phyloP scores from a whole-genome alignment of 1,139 yeast genomes.

The Arxiozyma bovina region DNA sequence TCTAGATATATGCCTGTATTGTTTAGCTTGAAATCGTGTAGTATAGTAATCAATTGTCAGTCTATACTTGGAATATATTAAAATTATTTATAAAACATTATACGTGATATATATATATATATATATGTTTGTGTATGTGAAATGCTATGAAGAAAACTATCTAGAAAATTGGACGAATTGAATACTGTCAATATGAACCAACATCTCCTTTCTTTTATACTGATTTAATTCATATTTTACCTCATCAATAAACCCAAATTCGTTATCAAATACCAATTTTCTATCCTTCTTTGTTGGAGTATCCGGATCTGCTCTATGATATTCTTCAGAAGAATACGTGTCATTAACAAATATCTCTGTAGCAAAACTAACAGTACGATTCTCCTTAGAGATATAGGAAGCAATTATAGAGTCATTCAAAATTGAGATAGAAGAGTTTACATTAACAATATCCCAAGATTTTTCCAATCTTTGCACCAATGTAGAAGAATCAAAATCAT shows the following conservation, averaged over 20 bases:
- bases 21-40: not conserved
- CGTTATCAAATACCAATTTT: slow-evolving; percentile 3
- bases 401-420: slow-evolving; percentile 3
- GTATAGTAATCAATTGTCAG: too few relatives aligned
- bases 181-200: slow-evolving; percentile 25
- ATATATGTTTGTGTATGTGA: not conserved
- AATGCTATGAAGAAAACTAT: not conserved
- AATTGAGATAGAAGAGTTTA: slow-evolving; percentile 7
- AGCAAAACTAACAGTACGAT: slow-evolving; percentile 14
- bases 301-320: slow-evolving; percentile 22
- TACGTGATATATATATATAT: not conserved
- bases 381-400: slow-evolving; percentile 2
- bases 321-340: slow-evolving; percentile 22
- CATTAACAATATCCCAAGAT: slow-evolving; percentile 21
- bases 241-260: slow-evolving; percentile 8
- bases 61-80: not conserved
- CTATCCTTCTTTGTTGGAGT: slow-evolving; percentile 5
- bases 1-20: too few relatives aligned
- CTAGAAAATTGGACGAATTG: slow-evolving; percentile 24
- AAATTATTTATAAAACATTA: not conserved
- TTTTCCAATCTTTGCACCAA: slow-evolving; percentile 14
- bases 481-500: slow-evolving; percentile 5
- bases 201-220: slow-evolving; percentile 27
- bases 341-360: slow-evolving; percentile 16
- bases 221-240: slow-evolving; percentile 27